These are phyloP conservation scores for Beauveria brongniartii DNA, from an alignment of 2,329 filamentous ascomycete genomes.

Conservation along the genomic window DNA sequence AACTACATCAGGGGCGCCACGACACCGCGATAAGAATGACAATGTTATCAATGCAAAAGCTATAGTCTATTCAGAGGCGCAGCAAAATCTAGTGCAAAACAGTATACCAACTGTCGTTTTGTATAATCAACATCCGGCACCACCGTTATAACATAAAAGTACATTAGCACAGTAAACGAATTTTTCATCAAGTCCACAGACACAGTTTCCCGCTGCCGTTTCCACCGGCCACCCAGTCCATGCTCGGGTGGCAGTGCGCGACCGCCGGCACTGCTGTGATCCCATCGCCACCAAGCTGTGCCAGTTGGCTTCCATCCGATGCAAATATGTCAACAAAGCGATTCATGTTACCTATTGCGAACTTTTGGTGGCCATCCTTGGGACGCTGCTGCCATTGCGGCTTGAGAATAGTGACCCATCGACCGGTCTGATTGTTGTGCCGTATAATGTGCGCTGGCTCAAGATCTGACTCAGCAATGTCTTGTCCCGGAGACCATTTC, in stretches of 20 bases:
- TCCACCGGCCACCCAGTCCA: slow-evolving; percentile 87
- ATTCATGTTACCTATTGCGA: slow-evolving; percentile 96
- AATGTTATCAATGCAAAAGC: not conserved
- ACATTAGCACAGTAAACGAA: not conserved
- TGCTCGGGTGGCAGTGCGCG: slow-evolving; percentile 77
- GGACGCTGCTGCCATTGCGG: slow-evolving; percentile 84
- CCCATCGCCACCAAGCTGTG: slow-evolving; percentile 77
- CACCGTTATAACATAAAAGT: not conserved
- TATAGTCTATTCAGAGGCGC: not conserved
- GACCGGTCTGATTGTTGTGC: slow-evolving; percentile 93
- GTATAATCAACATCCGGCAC: not conserved
- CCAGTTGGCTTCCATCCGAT: slow-evolving; percentile 74
- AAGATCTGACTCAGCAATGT: slow-evolving; percentile 55
- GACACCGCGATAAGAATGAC: not conserved
- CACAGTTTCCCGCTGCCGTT: slow-evolving; percentile 89
- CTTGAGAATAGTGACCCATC: slow-evolving; percentile 80
- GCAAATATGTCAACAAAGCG: slow-evolving; percentile 90
- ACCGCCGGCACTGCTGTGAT: slow-evolving; percentile 94
- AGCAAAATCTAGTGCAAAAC: not conserved
- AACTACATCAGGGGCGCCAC: slow-evolving; percentile 2
- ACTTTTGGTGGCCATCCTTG: slow-evolving; percentile 70
- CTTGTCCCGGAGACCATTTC: slow-evolving; percentile 50
- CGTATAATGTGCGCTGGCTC: slow-evolving; percentile 59
- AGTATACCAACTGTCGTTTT: not conserved
- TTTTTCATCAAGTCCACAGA: slow-evolving; percentile 64